Conservation (phyloP, 495 filamentous ascomycete species). For the Aspergillus leporis region DNA sequence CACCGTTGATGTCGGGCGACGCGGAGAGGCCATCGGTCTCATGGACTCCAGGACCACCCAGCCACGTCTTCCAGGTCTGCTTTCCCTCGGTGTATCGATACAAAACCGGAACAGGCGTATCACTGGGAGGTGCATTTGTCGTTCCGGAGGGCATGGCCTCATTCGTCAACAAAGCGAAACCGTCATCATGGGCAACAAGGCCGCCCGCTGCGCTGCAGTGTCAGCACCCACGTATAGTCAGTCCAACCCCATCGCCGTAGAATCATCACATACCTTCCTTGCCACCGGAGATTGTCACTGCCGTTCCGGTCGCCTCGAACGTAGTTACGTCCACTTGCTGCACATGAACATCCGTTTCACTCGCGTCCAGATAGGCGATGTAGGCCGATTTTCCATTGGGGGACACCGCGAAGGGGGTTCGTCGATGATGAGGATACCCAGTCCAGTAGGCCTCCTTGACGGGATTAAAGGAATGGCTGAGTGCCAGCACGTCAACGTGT, state of each 20-base stretch:
- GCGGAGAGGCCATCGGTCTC: conserved; percentile 39
- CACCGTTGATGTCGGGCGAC: conserved; percentile 54
- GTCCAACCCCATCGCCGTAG: neutral
- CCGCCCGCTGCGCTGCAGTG: conserved; percentile 40
- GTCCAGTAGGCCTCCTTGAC: conserved; percentile 56
- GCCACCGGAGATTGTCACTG: conserved; percentile 42
- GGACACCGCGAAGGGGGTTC: conserved; percentile 53
- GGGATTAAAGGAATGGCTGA: conserved; percentile 46
- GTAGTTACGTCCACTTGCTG: conserved; percentile 46
- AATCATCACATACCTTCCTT: conserved; percentile 38
- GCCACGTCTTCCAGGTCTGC: conserved; percentile 51
- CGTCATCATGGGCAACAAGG: conserved; percentile 56
- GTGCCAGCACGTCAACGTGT: conserved; percentile 42
- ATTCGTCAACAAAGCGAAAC: conserved; percentile 55
- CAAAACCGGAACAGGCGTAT: conserved; percentile 47
- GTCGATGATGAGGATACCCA: conserved; percentile 51
- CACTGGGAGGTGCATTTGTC: conserved; percentile 42
- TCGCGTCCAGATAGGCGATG: conserved; percentile 51
- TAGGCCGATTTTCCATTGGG: conserved; percentile 54
- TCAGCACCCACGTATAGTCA: neutral
- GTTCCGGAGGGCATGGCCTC: conserved; percentile 47
- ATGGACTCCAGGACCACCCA: conserved; percentile 53
- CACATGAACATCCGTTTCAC: conserved; percentile 48
- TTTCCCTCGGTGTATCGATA: conserved; percentile 48
- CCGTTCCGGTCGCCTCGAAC: conserved; percentile 46